phyloP scores from a whole-genome alignment of 768 basidiomycete genomes.

The Termitomyces sp. region DNA sequence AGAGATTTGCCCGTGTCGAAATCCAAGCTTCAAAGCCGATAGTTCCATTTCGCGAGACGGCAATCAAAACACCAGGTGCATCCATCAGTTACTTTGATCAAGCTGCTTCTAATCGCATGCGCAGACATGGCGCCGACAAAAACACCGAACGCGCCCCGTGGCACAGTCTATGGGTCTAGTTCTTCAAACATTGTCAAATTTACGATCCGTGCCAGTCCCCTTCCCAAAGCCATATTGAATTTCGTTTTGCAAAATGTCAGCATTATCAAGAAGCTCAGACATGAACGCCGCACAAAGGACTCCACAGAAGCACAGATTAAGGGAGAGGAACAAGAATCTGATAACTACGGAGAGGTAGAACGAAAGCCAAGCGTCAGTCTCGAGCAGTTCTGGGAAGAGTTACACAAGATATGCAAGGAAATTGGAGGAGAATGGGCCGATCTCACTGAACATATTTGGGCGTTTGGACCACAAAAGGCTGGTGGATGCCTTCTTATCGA shows the following conservation, averaged over 20 bases:
- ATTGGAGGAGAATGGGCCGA: constrained; percentile 85
- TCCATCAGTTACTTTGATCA: background rate
- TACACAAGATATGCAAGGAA: constrained; percentile 57
- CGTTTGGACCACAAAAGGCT: constrained; percentile 84
- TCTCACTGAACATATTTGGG: constrained; percentile 71
- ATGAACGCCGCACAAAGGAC: constrained; percentile 30
- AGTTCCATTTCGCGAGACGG: constrained; percentile 96
- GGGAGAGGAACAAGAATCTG: constrained; percentile 33
- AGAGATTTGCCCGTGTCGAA: constrained; percentile 89
- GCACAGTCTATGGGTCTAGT: constrained; percentile 69
- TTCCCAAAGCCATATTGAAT: constrained; percentile 64
- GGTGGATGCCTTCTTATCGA: constrained; percentile 89
- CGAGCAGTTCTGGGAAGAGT: constrained; percentile 75
- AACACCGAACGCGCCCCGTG: constrained; percentile 61
- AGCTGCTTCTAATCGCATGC: background rate
- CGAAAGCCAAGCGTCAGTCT: constrained; percentile 59
- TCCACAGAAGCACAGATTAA: constrained; percentile 24
- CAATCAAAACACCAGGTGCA: constrained; percentile 70
- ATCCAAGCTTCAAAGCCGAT: constrained; percentile 94
- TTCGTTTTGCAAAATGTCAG: constrained; percentile 74
- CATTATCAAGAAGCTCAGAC: constrained; percentile 57
- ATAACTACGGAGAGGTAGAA: constrained; percentile 52
- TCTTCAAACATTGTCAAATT: constrained; percentile 72
- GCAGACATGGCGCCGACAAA: constrained; percentile 88
- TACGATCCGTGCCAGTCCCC: constrained; percentile 74